Evolutionary conservation across 805 yeast species (phyloP), one percentile per base, ranked within the genome.

Genomic region (Metschnikowia henanensis): DNA sequence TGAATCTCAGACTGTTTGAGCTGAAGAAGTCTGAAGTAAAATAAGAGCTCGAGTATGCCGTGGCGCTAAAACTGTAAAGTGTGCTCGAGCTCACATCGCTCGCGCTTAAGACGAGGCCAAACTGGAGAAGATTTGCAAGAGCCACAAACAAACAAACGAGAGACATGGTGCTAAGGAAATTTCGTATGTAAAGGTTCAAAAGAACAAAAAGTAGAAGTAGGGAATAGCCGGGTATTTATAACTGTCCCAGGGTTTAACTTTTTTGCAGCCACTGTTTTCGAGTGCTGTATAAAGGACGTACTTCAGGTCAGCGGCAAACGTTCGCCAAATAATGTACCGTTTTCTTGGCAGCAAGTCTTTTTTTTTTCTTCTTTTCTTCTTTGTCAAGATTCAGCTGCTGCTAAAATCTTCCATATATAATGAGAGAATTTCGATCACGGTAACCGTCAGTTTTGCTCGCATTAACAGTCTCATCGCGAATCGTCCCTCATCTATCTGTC

Each of bases 131-230:
- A 36, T 10, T 23, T 9, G 12, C 26, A 23, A 13, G 12, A 2
- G 22, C 10, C 37, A 33, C 31, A 18, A 32, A 21, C 15, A 32
- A 26, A 4, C 31, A 19, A 39, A 32, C 42, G 42, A 39, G 28
- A 12, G 37, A 39, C 37, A 33, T 32, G 21, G n/a, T 23, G 12
- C 12, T 13, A 5, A 2, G 8, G 8, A 9, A 13, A 23, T 20
- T 28, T 8, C 12, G 6, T 28, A 22, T 22, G 36, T n/a, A n/a
- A n/a, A 20, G 5, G 3, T 30, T 30, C 10, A 28, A 35, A 35
- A 35, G 19, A 29, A 28, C 15, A 26, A 12, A 36, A 29, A 29
- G 19, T 10, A 29, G n/a, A 5, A 17, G 17, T 18, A 35, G 18
- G 18, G 21, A 26, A 26, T 6, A 17, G 13, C 9, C 34, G 18